Base-by-base conservation (phyloP, 2,329 filamentous ascomycete genomes). In the Didymella keratinophila region DNA sequence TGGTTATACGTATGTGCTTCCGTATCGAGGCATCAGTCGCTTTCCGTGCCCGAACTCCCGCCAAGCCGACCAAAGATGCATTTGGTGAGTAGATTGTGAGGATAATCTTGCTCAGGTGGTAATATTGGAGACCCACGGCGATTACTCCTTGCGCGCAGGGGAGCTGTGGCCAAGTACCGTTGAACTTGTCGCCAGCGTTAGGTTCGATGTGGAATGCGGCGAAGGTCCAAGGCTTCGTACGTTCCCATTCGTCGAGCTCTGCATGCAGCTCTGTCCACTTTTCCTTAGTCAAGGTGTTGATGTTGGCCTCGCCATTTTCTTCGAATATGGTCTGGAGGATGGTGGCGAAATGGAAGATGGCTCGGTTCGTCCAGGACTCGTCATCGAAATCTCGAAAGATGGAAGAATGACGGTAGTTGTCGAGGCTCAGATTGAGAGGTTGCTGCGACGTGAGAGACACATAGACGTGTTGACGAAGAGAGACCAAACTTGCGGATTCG, bases 391-490 rank as follows among this genome's bases (percentile, higher is more conserved):
- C 69, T n/a, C 65, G 65, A 47, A 74, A 74, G 0, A 71, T 67
- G 3, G 65, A 60, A 1, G 69, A 73, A 41, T 70, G 67, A 20
- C 64, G 66, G 50, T 72, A 75, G 45, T 72, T 74, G 1, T 71
- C 66, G 2, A 76, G 64, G 28, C 67, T 70, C 7, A 74, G 63
- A 18, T 70, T 70, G 11, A 77, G 57, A 2, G 71, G 67, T 10
- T 75, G 69, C 56, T 75, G 74, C 6, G 69, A 74, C 4, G 71
- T 74, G 6, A 80, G 61, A 7, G 72, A 76, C 0, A 79, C 71
- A 61, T 79, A 79, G 11, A 79, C 76, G 34, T 78, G 76, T 58
- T 80, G 77, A 6, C 77, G 70, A 25, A 80, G 67, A 28, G 76
- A 78, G 0, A 79, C 73, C 77, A 76, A 79, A 48, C 71, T 73